phyloP scores from a whole-genome alignment of 2,329 filamentous ascomycete genomes.

The Apiospora aurea region DNA sequence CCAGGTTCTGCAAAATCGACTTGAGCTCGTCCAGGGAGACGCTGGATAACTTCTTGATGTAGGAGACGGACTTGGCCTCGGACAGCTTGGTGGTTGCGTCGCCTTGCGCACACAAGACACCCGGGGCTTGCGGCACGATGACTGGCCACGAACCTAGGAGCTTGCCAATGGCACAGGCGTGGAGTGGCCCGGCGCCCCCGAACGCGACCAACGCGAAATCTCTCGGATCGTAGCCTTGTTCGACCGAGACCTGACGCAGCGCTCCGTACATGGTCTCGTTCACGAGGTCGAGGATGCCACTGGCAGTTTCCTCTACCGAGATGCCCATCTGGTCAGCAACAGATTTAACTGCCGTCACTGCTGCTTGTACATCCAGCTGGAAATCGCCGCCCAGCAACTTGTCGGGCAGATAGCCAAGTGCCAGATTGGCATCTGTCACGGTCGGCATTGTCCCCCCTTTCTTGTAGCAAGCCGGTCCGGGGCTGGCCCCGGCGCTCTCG shows the following conservation, averaged over 20 bases:
- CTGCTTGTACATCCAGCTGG: constrained; percentile 50
- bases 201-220: constrained; percentile 59
- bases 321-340: constrained; percentile 56
- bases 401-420: constrained; percentile 54
- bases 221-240: constrained; percentile 58
- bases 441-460: constrained; percentile 54
- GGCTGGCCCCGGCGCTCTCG: constrained; percentile 55
- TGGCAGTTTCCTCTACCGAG: constrained; percentile 49
- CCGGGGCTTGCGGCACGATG: constrained; percentile 58
- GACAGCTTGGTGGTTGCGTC: constrained; percentile 57
- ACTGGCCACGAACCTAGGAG: constrained; percentile 58
- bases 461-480: constrained; percentile 57
- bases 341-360: constrained; percentile 48
- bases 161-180: constrained; percentile 57
- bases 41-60: constrained; percentile 49
- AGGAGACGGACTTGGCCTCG: constrained; percentile 53
- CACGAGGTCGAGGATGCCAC: constrained; percentile 56
- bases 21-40: constrained; percentile 44
- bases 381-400: constrained; percentile 55
- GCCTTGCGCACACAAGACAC: constrained; percentile 56
- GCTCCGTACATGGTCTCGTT: constrained; percentile 61
- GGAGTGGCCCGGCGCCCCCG: constrained; percentile 58
- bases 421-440: constrained; percentile 57
- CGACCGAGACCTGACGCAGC: constrained; percentile 56
- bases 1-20: constrained; percentile 43